Base-by-base conservation (phyloP, 768 basidiomycete genomes). In the Pulveroboletus frians region DNA sequence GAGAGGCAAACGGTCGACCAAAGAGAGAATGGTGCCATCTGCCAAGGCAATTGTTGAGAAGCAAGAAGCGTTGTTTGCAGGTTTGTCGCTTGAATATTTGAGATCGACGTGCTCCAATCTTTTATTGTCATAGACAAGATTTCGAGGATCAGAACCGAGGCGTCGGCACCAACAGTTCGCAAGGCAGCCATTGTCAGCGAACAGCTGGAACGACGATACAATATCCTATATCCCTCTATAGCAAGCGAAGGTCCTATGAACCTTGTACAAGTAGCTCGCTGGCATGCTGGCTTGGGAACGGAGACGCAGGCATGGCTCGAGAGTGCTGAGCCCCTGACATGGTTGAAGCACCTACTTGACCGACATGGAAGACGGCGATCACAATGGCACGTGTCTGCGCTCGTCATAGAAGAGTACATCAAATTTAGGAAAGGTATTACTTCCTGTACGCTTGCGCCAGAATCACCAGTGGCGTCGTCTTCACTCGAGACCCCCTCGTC, bases 191-290 rank as follows among this genome's bases (percentile, higher is more conserved):
- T 86, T 41, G 82, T 79, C 15, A 73, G 71, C 9, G 77, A 84
- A 46, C 88, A 91, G 58, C 67, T 91, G 14, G 72, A 68, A 43
- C 73, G 86, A 53, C 79, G 83, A 42, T 91, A 91, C 57, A 69
- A 68, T 32, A 63, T 83, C n/a, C 57, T 86, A 10, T 73, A 74
- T 45, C 60, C 66, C 30, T 63, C 73, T 11, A 50, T 77, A 15
- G 57, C 71, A 9, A 57, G 60, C 10, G 57, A 46, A 8, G 50
- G 55, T 17, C 63, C 64, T 13, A 57, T 80, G 39, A 81, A 78
- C 55, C 71, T 81, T 8, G 68, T 71, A 17, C 71, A 73, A 37
- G 73, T 81, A 26, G 74, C 72, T 27, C 78, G 75, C 17, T 90
- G 88, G 88, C 79, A 81, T 55, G 63, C 69, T n/a, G 64, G 67